Evolutionary conservation across 2,329 filamentous ascomycete genomes (phyloP).

Genomic region (Mycosphaerella sp.): DNA sequence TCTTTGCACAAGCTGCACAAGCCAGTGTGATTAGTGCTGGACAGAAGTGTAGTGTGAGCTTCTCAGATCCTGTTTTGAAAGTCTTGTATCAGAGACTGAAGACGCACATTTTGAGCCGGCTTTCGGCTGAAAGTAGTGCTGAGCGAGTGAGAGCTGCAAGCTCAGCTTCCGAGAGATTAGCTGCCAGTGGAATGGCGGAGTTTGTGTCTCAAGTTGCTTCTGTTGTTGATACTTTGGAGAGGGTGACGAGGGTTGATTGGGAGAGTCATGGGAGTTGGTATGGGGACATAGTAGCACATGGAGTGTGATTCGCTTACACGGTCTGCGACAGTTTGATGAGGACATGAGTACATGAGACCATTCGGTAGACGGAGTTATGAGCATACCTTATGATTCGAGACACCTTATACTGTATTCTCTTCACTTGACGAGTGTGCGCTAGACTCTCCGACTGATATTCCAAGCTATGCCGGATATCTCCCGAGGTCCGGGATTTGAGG

Average conservation of each 20-base stretch:
- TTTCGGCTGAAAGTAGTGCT: conserved; percentile 60
- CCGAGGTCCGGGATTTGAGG: too few relatives aligned
- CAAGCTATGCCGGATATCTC: too few relatives aligned
- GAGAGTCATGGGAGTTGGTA: conserved; percentile 65
- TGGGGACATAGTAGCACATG: conserved; percentile 51
- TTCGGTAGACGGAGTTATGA: background rate
- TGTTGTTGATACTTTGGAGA: conserved; percentile 62
- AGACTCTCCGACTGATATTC: too few relatives aligned
- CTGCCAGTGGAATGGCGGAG: conserved; percentile 63
- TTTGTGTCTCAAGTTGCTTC: conserved; percentile 64
- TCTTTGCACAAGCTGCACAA: conserved; percentile 47
- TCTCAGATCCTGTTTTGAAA: conserved; percentile 58
- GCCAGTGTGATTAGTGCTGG: conserved; percentile 27
- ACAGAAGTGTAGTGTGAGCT: conserved; percentile 23
- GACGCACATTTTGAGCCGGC: conserved; percentile 58
- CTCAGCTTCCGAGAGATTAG: conserved; percentile 63
- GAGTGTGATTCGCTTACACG: background rate
- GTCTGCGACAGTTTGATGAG: background rate
- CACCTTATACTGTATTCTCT: too few relatives aligned
- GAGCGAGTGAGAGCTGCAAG: conserved; percentile 66
- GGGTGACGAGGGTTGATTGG: conserved; percentile 61
- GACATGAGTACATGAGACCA: background rate
- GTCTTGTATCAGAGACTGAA: conserved; percentile 63
- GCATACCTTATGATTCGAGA: background rate
- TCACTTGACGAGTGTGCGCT: too few relatives aligned